Conservation (phyloP, 495 filamentous ascomycete genomes). For the Annulohypoxylon moriforme region DNA sequence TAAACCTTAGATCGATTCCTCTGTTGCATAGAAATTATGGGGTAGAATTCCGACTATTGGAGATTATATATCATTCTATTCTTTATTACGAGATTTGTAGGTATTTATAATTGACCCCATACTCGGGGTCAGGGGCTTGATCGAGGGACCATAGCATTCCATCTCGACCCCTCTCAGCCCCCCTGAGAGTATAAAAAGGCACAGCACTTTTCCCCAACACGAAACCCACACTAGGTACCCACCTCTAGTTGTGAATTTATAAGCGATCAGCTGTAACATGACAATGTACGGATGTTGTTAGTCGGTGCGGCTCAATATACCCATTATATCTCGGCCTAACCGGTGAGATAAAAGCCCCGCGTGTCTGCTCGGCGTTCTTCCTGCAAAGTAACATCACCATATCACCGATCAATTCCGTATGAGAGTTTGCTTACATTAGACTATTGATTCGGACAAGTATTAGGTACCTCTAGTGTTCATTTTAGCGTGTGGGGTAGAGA, state of each 20-base stretch:
- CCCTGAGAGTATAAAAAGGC: neutral
- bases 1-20: neutral
- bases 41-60: neutral
- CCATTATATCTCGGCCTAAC: no score
- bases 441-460: no score
- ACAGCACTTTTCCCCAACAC: neutral
- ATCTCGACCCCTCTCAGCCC: neutral
- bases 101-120: neutral
- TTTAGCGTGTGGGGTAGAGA: neutral
- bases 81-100: no score
- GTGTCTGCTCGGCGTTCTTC: neutral
- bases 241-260: neutral
- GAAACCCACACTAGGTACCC: neutral
- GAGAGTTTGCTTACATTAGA: neutral
- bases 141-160: neutral
- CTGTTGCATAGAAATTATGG: neutral
- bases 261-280: neutral
- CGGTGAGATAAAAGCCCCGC: conserved; percentile 9
- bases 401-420: neutral
- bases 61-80: neutral
- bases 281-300: neutral
- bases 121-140: neutral
- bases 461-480: no score
- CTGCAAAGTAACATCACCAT: conserved; percentile 17
- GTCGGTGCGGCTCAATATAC: neutral